Conservation (phyloP, 176 grass and related monocot species). For the Oryza australiensis region DNA sequence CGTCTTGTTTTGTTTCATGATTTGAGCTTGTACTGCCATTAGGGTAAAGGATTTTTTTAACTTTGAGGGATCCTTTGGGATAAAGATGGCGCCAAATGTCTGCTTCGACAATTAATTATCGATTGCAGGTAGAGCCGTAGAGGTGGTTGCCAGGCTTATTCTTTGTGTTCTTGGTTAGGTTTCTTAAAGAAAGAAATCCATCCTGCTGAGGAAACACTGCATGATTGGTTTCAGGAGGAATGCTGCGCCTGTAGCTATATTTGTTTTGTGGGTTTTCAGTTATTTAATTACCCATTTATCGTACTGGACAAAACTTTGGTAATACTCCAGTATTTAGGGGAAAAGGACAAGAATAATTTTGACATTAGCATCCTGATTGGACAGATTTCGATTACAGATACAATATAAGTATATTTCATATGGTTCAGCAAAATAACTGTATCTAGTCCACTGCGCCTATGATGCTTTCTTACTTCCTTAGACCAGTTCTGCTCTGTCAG, state of each 20-base stretch:
- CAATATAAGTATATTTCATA: not conserved
- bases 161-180: constrained; percentile 47
- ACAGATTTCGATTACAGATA: not conserved
- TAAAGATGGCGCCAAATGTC: constrained; percentile 36
- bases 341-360: not conserved
- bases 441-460: not conserved
- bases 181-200: constrained; percentile 25
- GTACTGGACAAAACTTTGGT: not conserved
- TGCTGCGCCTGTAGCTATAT: not conserved
- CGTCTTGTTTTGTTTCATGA: not conserved
- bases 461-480: not conserved
- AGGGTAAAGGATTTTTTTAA: constrained; percentile 29
- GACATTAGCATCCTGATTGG: not conserved
- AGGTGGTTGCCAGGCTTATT: constrained; percentile 45
- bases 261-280: not conserved
- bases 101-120: constrained; percentile 15
- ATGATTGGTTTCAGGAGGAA: constrained; percentile 19
- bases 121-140: constrained; percentile 31
- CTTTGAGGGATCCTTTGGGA: constrained; percentile 29
- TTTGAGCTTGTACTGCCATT: constrained; percentile 1
- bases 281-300: not conserved
- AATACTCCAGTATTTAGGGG: not conserved
- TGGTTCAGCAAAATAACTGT: constrained; percentile 1
- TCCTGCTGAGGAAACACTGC: not conserved
- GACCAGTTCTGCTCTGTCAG: constrained; percentile 1